Evolutionary conservation across 768 basidiomycete genomes (phyloP), one percentile per base, ranked within the genome.

Genomic region (Pleurotus platypus): DNA sequence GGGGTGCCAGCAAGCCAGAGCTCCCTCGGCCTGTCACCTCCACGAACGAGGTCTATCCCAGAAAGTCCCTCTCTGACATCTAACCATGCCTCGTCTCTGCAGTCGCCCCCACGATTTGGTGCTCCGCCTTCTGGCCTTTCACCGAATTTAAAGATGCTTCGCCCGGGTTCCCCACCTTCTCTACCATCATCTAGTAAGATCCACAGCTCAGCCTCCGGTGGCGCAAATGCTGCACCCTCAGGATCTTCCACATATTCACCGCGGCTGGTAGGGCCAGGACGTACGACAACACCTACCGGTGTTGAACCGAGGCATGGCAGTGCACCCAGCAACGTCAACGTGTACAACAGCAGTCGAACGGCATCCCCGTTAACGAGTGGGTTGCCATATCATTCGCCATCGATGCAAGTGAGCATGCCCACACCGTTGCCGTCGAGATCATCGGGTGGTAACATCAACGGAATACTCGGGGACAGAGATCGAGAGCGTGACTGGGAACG

Each of bases 21-120:
- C 58, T 60, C 64, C 54, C 45, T 70, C 54, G 62, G 68, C 57
- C 50, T 64, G 6, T 79, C 78, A 0, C 75, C 78, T 16, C 69
- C 78, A 9, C 72, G 75, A 38, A 66, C 62, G 9, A 66, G 70
- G 22, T 62, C 69, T 7, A 57, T 66, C 9, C 69, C 69, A 12
- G 68, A 69, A 15, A 68, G 66, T 56, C 66, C 66, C 16, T 62
- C 63, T 12, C 57, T 60, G 40, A 58, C 63, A 9, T 55, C 64
- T 7, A 35, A 57, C 35, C 61, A 61, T 35, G 46, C 61, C 39
- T 18, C 20, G 9, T 51, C 62, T 8, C 56, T 60, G 48, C 63
- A 62, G 18, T 70, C 70, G 26, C 69, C 70, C 5, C 66, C 67
- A 9, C 63, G 70, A 48, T 70, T 64, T 49, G 66, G 62, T 11